Percentiles rank a stretch among this genome's conserved stretches.
These are phyloP conservation scores for Sambucus nigra DNA, from an alignment of 129 eudicot genomes.

Conservation along the genomic window DNA sequence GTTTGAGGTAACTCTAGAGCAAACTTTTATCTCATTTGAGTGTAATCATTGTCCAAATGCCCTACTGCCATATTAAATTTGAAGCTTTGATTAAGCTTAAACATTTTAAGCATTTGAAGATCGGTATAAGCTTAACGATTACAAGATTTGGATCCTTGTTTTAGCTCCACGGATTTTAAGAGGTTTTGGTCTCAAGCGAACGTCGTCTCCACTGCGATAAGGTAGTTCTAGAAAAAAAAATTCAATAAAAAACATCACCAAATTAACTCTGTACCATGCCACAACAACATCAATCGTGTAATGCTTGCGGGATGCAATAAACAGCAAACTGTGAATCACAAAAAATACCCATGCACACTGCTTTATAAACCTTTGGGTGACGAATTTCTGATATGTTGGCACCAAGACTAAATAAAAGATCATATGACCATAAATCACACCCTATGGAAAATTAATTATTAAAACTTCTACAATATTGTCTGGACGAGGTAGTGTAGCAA, in stretches of 20 bases:
- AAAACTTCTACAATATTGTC: conserved; percentile 54
- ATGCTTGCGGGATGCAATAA: conserved; percentile 93
- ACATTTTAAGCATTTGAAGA: too few species aligned
- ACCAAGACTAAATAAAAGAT: conserved; percentile 86
- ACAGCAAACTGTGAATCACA: conserved; percentile 72
- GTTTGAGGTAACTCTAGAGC: too few species aligned
- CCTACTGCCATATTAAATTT: too few species aligned
- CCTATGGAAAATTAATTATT: conserved; percentile 60
- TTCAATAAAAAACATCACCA: conserved; percentile 87
- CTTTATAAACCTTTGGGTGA: conserved; percentile 71
- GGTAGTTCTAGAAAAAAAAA: conserved; percentile 52
- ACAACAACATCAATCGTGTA: conserved; percentile 88
- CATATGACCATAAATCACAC: conserved; percentile 97
- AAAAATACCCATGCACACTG: conserved; percentile 81
- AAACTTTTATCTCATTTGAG: too few species aligned
- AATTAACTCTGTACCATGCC: conserved; percentile 86
- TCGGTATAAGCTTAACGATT: too few species aligned
- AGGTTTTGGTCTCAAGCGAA: too few species aligned
- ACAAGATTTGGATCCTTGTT: too few species aligned
- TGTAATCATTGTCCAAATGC: too few species aligned
- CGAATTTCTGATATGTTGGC: conserved; percentile 87
- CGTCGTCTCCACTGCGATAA: conserved; percentile 58
- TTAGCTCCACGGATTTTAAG: too few species aligned
- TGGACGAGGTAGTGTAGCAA: conserved; percentile 88
- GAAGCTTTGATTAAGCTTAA: too few species aligned